Base-by-base conservation (phyloP, 2,329 filamentous ascomycete genomes). In the Trichoderma sp. region DNA sequence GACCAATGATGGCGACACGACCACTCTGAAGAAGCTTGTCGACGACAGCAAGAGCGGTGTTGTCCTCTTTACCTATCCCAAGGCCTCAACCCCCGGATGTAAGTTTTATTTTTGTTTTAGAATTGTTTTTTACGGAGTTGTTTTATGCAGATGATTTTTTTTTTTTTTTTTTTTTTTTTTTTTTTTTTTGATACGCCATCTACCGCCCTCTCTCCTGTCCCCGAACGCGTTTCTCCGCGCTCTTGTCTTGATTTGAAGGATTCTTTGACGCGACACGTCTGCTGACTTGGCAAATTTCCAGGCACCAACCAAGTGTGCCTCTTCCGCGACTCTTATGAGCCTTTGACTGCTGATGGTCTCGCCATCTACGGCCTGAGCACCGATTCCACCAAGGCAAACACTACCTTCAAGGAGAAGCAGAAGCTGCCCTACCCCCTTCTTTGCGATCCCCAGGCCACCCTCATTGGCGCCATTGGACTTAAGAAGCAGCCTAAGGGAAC, bases 11-110 rank as follows among this genome's bases (percentile, higher is more conserved):
- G 93, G 93, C 74, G 82, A 85, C 64, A 92, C 90, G 81, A 93
- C 91, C 6, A 93, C 89, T 1, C 83, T 99, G 68, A 90, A 92
- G 81, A 84, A 89, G 73, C 88, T 99, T 27, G 86, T 97, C 58
- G 90, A 93, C 61, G 87, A 91, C 76, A 97, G 93, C 85, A 89
- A 92, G 81, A 84, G 87, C 39, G 95, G 94, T 29, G 91, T 98
- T 52, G 92, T 97, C 37, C 82, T 98, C 34, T 97, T 99, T 79
- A 97, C 94, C 35, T 98, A 98, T 77, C 95, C 95, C 68, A 96
- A 92, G 81, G 95, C 95, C 13, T 95, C 91, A 32, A 99, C 95
- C 25, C 92, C 93, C 42, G 94, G 94, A 70, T 98, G 94, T 97
- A 88, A 87, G 92, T 48, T 12, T 2, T 56, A 50, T 27, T 6